A percentile compares a stretch with the other conserved stretches of the same genome.
Evolutionary conservation across 2,329 filamentous ascomycete genomes (phyloP).

Genomic region (Claviceps humidiphila): DNA sequence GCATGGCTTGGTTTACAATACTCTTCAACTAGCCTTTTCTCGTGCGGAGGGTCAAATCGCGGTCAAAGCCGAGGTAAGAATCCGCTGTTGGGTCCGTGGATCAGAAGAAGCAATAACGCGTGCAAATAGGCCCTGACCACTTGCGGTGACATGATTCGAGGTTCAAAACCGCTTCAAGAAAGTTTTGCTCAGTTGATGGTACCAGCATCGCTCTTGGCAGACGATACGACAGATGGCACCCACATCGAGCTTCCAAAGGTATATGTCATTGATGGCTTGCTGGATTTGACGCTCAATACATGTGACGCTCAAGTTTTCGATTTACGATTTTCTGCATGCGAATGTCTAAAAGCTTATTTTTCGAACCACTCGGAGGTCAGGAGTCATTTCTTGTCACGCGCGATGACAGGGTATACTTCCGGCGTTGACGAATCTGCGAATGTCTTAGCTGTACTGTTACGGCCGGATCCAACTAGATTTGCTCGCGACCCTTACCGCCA

Average conservation of each 20-base stretch:
- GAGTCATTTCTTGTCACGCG: conserved; percentile 72
- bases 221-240: conserved; percentile 23
- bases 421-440: conserved; percentile 77
- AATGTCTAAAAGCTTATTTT: conserved; percentile 90
- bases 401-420: conserved; percentile 73
- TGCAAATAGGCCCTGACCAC: conserved; percentile 56
- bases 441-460: conserved; percentile 69
- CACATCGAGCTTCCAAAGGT: conserved; percentile 44
- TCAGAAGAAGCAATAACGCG: conserved; percentile 3
- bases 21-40: conserved; percentile 73
- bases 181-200: conserved; percentile 81
- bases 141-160: conserved; percentile 78
- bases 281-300: conserved; percentile 66
- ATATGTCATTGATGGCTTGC: conserved; percentile 85
- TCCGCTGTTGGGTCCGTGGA: conserved; percentile 4
- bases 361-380: conserved; percentile 68
- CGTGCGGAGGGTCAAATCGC: conserved; percentile 50
- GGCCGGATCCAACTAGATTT: conserved; percentile 46
- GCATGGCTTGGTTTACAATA: conserved; percentile 63
- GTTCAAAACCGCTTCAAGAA: conserved; percentile 70
- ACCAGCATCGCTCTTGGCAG: conserved; percentile 37
- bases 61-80: conserved; percentile 64
- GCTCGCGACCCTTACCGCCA: conserved; percentile 69
- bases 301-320: conserved; percentile 58
- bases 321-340: conserved; percentile 70